Conservation (phyloP, 2,329 filamentous ascomycete genomes). For the Diatrype stigma region DNA sequence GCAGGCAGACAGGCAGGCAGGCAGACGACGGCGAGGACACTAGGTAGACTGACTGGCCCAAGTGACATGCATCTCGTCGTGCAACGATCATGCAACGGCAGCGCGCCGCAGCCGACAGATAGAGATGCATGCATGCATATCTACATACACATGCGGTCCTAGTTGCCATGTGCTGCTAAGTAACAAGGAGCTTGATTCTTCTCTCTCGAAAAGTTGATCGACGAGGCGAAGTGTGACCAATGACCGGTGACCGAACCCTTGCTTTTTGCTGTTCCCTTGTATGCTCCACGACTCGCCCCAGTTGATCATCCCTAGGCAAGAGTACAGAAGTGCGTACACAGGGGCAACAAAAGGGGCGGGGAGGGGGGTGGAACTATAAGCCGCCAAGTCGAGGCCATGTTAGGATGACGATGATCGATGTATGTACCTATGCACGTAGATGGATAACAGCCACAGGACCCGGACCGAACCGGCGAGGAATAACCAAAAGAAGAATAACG, state of each 20-base stretch:
- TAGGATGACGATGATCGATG: no score
- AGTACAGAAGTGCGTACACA: no score
- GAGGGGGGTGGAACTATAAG: background rate
- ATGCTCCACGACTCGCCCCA: no score
- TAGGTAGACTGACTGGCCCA: background rate
- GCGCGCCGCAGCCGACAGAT: constrained; percentile 17
- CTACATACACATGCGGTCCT: constrained; percentile 4
- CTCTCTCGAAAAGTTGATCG: background rate
- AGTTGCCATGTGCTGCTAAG: background rate
- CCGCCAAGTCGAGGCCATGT: background rate
- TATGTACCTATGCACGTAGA: no score
- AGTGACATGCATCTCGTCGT: background rate
- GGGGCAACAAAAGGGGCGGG: background rate
- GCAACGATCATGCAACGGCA: constrained; percentile 9
- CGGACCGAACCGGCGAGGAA: no score
- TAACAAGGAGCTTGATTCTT: background rate
- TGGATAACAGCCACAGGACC: background rate
- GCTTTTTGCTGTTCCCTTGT: background rate
- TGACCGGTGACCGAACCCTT: background rate
- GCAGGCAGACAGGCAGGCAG: no score
- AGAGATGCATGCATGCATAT: no score
- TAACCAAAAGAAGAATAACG: no score
- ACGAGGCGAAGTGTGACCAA: background rate
- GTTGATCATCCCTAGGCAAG: no score
- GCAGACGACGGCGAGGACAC: background rate